Conservation (phyloP, 495 filamentous ascomycete species). For the Chaetomium cochliodes region DNA sequence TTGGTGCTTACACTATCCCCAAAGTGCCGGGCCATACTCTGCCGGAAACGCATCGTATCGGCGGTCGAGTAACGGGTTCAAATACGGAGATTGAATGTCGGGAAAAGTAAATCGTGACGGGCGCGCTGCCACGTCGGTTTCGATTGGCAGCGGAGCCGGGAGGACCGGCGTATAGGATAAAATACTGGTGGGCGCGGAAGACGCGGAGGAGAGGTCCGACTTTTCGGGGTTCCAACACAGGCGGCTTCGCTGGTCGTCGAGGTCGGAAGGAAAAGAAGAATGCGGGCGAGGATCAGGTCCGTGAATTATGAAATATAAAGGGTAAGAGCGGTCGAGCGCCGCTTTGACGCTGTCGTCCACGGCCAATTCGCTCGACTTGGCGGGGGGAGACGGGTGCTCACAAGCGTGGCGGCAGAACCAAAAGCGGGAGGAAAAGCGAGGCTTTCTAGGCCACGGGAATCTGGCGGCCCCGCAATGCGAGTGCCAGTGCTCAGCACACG, state of each 20-base stretch:
- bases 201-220: conserved; percentile 1
- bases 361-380: neutral
- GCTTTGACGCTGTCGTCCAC: neutral
- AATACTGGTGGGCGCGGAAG: neutral
- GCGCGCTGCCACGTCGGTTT: neutral
- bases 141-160: neutral
- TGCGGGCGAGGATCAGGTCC: neutral
- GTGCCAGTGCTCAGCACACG: neutral
- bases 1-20: conserved; percentile 36
- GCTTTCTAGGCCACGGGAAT: conserved; percentile 5
- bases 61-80: neutral
- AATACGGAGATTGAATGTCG: neutral
- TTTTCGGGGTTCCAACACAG: neutral
- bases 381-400: neutral
- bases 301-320: neutral
- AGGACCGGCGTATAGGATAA: neutral
- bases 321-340: neutral
- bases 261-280: neutral
- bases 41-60: conserved; percentile 35
- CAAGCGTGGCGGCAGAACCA: neutral
- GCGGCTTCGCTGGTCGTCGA: neutral
- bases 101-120: no score
- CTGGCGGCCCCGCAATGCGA: conserved; percentile 3
- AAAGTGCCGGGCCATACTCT: conserved; percentile 38
- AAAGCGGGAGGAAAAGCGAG: conserved; percentile 9